These are phyloP conservation scores for Trametes villosa DNA, from an alignment of 768 basidiomycete genomes.

Conservation along the genomic window DNA sequence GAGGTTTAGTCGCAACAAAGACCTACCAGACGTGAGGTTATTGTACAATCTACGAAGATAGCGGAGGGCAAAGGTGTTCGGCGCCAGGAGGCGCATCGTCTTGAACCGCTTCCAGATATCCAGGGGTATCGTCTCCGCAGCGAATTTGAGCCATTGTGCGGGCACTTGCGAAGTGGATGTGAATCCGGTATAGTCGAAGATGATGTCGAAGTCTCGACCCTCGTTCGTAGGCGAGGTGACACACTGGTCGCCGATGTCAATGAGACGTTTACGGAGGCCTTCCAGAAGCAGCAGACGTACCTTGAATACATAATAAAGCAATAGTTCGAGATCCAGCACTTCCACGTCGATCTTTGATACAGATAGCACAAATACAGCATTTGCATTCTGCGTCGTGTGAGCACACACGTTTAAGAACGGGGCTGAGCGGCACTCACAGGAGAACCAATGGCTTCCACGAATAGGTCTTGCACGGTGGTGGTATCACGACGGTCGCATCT, in stretches of 20 bases:
- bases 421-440: background rate
- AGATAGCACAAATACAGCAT: slow-evolving; percentile 62
- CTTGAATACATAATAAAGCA: slow-evolving; percentile 81
- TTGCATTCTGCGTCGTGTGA: slow-evolving; percentile 39
- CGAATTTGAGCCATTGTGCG: slow-evolving; percentile 79
- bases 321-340: slow-evolving; percentile 73
- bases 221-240: slow-evolving; percentile 52
- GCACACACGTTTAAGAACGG: background rate
- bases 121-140: slow-evolving; percentile 71
- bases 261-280: background rate
- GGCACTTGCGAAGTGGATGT: slow-evolving; percentile 77
- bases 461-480: slow-evolving; percentile 66
- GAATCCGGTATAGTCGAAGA: slow-evolving; percentile 84
- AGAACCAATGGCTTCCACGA: slow-evolving; percentile 51
- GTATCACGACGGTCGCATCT: slow-evolving; percentile 64
- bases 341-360: slow-evolving; percentile 79
- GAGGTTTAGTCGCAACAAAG: background rate
- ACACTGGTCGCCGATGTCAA: slow-evolving; percentile 42
- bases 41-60: slow-evolving; percentile 82
- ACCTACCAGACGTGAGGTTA: slow-evolving; percentile 62
- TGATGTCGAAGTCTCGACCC: slow-evolving; percentile 63
- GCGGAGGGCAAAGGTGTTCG: slow-evolving; percentile 69
- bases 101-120: slow-evolving; percentile 69
- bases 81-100: slow-evolving; percentile 70
- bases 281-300: slow-evolving; percentile 39